Evolutionary conservation across 169 alveolate genomes (phyloP).

Genomic region (Eimeria necatrix): DNA sequence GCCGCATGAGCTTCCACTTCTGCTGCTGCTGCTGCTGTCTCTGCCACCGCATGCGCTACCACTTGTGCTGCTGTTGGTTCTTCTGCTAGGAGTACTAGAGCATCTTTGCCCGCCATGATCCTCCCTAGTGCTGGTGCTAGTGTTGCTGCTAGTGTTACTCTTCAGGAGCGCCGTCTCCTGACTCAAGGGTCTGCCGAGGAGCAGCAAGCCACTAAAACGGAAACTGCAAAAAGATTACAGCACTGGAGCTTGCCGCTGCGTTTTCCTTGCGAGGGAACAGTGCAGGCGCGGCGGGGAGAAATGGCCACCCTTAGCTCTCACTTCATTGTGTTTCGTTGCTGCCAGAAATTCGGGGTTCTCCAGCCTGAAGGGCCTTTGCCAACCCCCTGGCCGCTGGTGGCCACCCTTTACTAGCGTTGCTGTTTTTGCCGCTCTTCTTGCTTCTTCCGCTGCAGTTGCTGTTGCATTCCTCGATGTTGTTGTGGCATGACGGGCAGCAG

Average conservation of each 20-base stretch:
- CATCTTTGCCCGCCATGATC: background rate
- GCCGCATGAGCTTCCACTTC: background rate
- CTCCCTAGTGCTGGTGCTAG: background rate
- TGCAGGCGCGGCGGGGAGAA: background rate
- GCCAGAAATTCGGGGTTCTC: background rate
- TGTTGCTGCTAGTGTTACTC: background rate
- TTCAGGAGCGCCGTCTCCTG: background rate
- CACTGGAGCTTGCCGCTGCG: background rate
- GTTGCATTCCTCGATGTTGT: background rate
- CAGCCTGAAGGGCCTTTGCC: too few species aligned
- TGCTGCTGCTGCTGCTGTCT: background rate
- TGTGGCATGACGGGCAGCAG: conserved; percentile 16
- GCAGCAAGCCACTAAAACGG: background rate
- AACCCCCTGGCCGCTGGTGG: background rate
- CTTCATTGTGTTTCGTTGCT: background rate
- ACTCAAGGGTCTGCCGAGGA: background rate
- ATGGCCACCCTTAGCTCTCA: background rate
- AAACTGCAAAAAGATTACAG: background rate
- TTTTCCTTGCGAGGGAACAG: background rate
- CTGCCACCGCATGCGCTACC: background rate
- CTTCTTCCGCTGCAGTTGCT: conserved; percentile 38
- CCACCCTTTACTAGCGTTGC: background rate
- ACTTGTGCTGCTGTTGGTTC: conserved; percentile 1
- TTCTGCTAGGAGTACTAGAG: background rate
- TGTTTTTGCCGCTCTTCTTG: background rate